Base-by-base conservation (phyloP, 768 basidiomycete species). In the Phallus indusiatus region DNA sequence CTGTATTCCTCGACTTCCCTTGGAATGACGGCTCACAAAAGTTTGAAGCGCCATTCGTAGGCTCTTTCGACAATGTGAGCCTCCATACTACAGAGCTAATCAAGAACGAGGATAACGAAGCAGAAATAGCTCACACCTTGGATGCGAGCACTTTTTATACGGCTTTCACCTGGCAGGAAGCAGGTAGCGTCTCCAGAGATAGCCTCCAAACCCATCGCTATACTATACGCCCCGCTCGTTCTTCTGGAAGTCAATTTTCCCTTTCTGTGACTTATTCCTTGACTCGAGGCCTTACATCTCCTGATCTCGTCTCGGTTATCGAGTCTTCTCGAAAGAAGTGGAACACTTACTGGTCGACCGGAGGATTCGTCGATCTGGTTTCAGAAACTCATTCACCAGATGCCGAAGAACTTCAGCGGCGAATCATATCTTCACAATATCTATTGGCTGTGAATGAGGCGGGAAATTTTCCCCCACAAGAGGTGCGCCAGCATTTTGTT, bases 391-490 rank as follows among this genome's bases (percentile, higher is more conserved):
- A 70, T 0, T 78, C 82, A 65, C 37, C 75, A 0, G 71, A 80
- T 12, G 81, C 81, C 16, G 72, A 77, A 21, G 81, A 83, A 58
- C 67, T 84, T 55, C 82, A 84, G 65, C 69, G 81, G 55, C 72
- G 81, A 42, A 80, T 83, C 42, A 76, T 83, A 48, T 64, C 82
- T 37, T 81, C 80, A 36, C 72, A 80, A 47, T 82, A 83, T 66
- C 67, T 82, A 59, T 75, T 83, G 75, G 71, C 77, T 24, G 80
- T 82, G 10, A 84, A 84, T 61, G 81, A 79, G 64, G 82, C 81
- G 5, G 80, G 80, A 0, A 75, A 79, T 64, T 70, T 67, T 12
- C 81, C 81, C 1, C 78, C 81, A 5, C 82, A 84, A 63, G 81
- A 84, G 74, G 81, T 81, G 63, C 55, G 74, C 28, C 62, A 24